Conservation (phyloP, 345 rosid species). For the Carallia brachiata region DNA sequence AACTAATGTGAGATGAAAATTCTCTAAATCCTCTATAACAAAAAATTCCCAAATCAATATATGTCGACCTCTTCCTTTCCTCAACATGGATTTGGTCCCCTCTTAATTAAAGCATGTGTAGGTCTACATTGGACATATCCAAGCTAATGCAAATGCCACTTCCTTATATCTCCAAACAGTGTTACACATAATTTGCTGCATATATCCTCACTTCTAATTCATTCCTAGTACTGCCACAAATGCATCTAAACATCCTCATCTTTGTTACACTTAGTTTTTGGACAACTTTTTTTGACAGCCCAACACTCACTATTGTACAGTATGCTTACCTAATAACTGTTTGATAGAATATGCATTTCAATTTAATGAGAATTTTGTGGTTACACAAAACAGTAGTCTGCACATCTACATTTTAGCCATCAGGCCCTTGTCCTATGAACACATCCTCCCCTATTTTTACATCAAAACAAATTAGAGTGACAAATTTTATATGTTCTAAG, state of each 20-base stretch:
- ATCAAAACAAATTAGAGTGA: too few relatives aligned
- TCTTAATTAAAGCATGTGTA: not conserved
- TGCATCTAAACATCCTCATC: not conserved
- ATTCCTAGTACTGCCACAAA: not conserved
- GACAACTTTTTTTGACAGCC: not conserved
- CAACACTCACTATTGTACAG: not conserved
- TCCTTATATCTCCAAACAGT: not conserved
- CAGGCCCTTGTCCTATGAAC: too few relatives aligned
- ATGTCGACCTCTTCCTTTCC: not conserved
- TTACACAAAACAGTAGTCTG: too few relatives aligned
- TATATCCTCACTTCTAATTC: not conserved
- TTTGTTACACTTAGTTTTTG: not conserved
- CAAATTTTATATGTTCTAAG: too few relatives aligned
- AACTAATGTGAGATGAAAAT: not conserved
- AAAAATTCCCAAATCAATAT: not conserved
- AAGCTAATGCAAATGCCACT: not conserved
- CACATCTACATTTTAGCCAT: too few relatives aligned
- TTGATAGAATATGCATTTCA: too few relatives aligned
- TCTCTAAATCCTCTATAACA: too few relatives aligned
- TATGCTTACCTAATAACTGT: too few relatives aligned
- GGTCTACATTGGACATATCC: not conserved
- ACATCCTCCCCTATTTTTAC: too few relatives aligned
- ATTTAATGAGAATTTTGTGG: too few relatives aligned
- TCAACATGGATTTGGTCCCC: not conserved
- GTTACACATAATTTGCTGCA: too few relatives aligned